Evolutionary conservation across 2,329 filamentous ascomycete species (phyloP), one percentile per base, ranked within the genome.

Genomic region (Neospermospora avenae): DNA sequence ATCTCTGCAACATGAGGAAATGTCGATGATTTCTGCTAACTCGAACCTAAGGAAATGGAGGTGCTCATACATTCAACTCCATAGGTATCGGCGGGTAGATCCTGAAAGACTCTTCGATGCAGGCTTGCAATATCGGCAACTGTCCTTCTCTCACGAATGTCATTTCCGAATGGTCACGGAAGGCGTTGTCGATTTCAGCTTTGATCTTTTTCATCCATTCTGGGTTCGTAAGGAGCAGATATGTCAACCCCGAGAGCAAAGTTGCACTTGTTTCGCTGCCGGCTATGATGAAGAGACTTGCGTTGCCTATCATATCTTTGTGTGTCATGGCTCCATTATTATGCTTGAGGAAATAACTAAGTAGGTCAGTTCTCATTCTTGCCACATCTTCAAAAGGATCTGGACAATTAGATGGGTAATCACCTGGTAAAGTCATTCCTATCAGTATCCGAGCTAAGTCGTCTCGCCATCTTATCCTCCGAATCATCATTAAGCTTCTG

Each of bases 21-120:
- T n/a, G n/a, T n/a, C n/a, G n/a, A n/a, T n/a, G n/a, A n/a, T n/a
- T n/a, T n/a, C n/a, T n/a, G n/a, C n/a, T n/a, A n/a, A n/a, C n/a
- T n/a, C n/a, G n/a, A n/a, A n/a, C n/a, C n/a, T n/a, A n/a, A n/a
- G n/a, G n/a, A n/a, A n/a, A n/a, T n/a, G n/a, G n/a, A n/a, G n/a
- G n/a, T n/a, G n/a, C n/a, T n/a, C 28, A 31, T 31, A 10, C 1
- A 31, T 53, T 54, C 8, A 64, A 35, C 8, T 45, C 57, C 20
- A 41, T 54, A 4, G 62, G 52, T 2, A 63, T 41, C 5, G 64
- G 63, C 5, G 77, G 75, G 48, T 76, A 78, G 7, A 78, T 63
- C 4, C 79, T 70, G 34, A 81, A 66, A 0, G 70, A 67, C 65
- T 81, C 79, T 1, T 78, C 67, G 3, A 80, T 63, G 22, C 72